A percentile compares a stretch with the other conserved stretches of the same genome.
These are phyloP conservation scores for Fusarium sp. DNA, from an alignment of 2,329 filamentous ascomycete species.

Conservation along the genomic window DNA sequence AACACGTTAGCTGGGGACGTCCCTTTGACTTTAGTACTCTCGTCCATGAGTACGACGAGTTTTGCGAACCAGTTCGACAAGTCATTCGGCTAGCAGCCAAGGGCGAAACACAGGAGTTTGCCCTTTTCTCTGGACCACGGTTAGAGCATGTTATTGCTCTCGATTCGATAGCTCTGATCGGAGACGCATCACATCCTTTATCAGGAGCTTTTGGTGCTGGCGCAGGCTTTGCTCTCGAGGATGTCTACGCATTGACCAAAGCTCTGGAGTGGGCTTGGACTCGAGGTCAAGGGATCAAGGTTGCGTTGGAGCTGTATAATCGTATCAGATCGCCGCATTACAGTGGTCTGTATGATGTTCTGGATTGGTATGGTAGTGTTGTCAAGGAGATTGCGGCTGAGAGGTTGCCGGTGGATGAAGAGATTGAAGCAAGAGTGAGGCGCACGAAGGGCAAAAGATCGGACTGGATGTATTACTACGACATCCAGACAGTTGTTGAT, in stretches of 20 bases:
- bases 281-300: slow-evolving; percentile 25
- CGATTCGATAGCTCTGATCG: slow-evolving; percentile 60
- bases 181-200: slow-evolving; percentile 67
- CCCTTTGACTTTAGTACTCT: slow-evolving; percentile 41
- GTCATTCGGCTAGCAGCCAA: slow-evolving; percentile 47
- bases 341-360: slow-evolving; percentile 42
- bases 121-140: slow-evolving; percentile 49
- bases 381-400: slow-evolving; percentile 32
- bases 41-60: slow-evolving; percentile 46
- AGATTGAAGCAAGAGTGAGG: slow-evolving; percentile 44
- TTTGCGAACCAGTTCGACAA: slow-evolving; percentile 49
- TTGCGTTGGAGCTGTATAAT: slow-evolving; percentile 47
- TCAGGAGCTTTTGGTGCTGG: slow-evolving; percentile 60
- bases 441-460: slow-evolving; percentile 40
- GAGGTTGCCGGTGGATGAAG: slow-evolving; percentile 36
- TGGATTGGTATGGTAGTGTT: slow-evolving; percentile 43
- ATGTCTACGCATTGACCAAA: slow-evolving; percentile 45
- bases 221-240: slow-evolving; percentile 55
- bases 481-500: slow-evolving; percentile 40
- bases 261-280: slow-evolving; percentile 45
- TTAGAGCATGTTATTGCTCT: slow-evolving; percentile 46
- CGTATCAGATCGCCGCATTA: slow-evolving; percentile 49
- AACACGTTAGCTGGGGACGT: slow-evolving; percentile 50
- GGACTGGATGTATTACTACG: slow-evolving; percentile 49
- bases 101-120: slow-evolving; percentile 48